Evolutionary conservation across 345 rosid species (phyloP), one percentile per base, ranked within the genome.

Genomic region (Toxicodendron radicans): DNA sequence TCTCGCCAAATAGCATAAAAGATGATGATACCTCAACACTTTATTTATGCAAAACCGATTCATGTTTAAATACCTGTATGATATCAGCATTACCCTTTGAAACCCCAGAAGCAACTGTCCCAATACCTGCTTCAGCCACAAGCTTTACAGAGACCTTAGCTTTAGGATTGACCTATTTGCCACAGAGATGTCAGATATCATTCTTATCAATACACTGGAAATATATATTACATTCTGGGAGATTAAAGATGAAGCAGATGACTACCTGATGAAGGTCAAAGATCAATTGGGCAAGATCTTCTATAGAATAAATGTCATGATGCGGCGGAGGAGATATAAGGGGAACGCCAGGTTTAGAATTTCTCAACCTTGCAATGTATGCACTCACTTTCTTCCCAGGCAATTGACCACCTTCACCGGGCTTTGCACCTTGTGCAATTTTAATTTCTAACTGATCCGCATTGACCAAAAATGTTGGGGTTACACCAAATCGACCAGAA

Each of bases 361-460:
- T 95, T 80, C 99, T 90, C 73, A 95, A 82, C 86, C 96, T 91
- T 41, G 98, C 97, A 61, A 95, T 95, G 64, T 95, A 95, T 6
- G 99, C 99, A 85, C 99, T 93, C 63, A 95, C 99, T 90, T 95
- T 95, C 86, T 93, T 91, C 71, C 99, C 97, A 45, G 98, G 99
- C 82, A 95, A 83, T 78, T 95, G 99, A 45, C 99, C 98, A 64
- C 99, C 99, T 86, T 91, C 99, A 38, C 99, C 99, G 52, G 99
- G 99, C 76, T 93, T 95, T 65, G 99, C 99, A 73, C 99, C 99
- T 89, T 93, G 98, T 72, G 99, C 99, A 78, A 95, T 94, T 88
- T 95, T 95, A 80, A 95, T 95, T 81, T 95, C 99, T 74, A 93
- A 17, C 70, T 93, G 99, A 82, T 88, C 98, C 43, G 99, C 98